A percentile compares a stretch with the other conserved stretches of the same genome.
Conservation (phyloP, 805 yeast species). For the Jamesozyma hellenica region DNA sequence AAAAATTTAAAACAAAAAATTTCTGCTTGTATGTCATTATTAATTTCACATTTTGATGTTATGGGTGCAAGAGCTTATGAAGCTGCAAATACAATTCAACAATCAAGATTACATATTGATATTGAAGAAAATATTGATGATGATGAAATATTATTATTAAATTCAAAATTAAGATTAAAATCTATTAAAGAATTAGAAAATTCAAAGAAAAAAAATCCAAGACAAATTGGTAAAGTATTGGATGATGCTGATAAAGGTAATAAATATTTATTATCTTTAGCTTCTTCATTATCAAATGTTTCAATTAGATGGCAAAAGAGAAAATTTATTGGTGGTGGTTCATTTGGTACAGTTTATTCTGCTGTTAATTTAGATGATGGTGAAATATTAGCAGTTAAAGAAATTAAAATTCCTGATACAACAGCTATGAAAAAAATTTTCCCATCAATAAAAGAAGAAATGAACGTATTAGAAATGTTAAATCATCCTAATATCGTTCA, state of each 20-base stretch:
- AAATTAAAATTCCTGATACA: constrained; percentile 80
- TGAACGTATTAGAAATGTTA: constrained; percentile 90
- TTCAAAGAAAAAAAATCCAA: constrained; percentile 34
- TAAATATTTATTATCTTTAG: constrained; percentile 74
- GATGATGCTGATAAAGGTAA: constrained; percentile 83
- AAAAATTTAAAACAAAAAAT: constrained; percentile 64
- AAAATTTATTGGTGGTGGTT: constrained; percentile 84
- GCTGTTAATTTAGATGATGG: constrained; percentile 92
- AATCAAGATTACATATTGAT: constrained; percentile 25
- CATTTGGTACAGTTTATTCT: constrained; percentile 89
- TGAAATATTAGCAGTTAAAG: constrained; percentile 94
- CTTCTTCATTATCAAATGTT: constrained; percentile 80
- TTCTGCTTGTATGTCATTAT: constrained; percentile 85
- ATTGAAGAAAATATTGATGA: constrained; percentile 41
- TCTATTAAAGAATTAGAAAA: constrained; percentile 57
- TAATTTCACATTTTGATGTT: constrained; percentile 92
- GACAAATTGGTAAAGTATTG: constrained; percentile 71
- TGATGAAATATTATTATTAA: constrained; percentile 43
- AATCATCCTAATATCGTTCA: constrained; percentile 95
- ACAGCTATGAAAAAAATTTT: constrained; percentile 76
- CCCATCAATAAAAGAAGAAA: constrained; percentile 86
- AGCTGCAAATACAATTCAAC: constrained; percentile 38
- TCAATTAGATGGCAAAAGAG: constrained; percentile 98
- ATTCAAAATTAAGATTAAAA: constrained; percentile 58
- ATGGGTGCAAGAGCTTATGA: constrained; percentile 88